Evolutionary conservation across 345 rosid genomes (phyloP), one percentile per base, ranked within the genome.

Genomic region (Lumnitzera racemosa): DNA sequence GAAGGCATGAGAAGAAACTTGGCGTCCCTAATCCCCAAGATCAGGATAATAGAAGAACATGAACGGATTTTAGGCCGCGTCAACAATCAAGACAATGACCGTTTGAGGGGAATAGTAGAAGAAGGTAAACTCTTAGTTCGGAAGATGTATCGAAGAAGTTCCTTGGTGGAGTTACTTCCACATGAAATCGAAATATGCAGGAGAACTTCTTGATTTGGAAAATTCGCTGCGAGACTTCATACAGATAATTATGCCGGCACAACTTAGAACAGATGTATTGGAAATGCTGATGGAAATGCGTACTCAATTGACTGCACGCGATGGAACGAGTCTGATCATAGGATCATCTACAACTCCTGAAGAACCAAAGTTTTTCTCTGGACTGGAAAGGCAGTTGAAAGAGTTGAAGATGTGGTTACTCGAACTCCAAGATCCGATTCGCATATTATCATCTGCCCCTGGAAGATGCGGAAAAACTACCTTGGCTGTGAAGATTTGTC

Each of bases 401-500:
- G 81, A 78, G 66, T 16, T 80, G 41, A 84, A 77, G 72, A 56
- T 24, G 76, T 61, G 47, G 49, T 72, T 87, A 65, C 62, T 80
- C 12, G 24, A 58, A 65, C 62, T 80, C 12, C 24, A 58, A 20
- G 41, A 62, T 24, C 64, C 55, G 9, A 55, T 41, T 2, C 62
- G 74, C 36, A 76, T 78, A 23, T 72, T 83, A 5, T 71, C 84
- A 5, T 71, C 86, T 66, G 87, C 79, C 69, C 65, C 83, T 17
- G 78, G 78, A n/a, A 87, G 91, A 41, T 73, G 74, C 20, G 91
- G 87, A 17, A 83, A 81, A 67, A 77, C 83, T 23, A 80, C 86
- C 0, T 61, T 83, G 15, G 84, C 70, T 67, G 73, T 56, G 56
- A 67, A 66, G 46, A 70, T 78, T 25, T 81, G 86, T 27, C 66